A percentile compares a stretch with the other conserved stretches of the same genome.
These are phyloP conservation scores for Citrus maxima DNA, from an alignment of 345 rosid genomes.

Conservation along the genomic window DNA sequence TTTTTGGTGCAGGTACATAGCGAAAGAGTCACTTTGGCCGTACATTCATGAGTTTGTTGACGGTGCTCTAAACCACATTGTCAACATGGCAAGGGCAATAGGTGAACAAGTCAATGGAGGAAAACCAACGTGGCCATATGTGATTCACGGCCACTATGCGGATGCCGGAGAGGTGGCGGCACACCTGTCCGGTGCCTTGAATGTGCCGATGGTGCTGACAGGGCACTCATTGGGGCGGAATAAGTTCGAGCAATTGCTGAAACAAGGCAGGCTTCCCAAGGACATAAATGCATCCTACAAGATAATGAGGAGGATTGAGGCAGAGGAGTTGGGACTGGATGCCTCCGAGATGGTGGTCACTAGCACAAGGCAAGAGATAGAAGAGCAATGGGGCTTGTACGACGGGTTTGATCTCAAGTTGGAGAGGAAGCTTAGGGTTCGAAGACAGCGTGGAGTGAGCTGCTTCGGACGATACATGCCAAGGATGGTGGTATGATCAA, in stretches of 20 bases:
- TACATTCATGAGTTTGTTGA: constrained; percentile 59
- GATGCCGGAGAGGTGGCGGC: constrained; percentile 70
- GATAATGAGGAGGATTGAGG: constrained; percentile 61
- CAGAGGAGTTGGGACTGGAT: constrained; percentile 59
- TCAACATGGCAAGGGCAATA: constrained; percentile 51
- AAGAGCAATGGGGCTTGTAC: constrained; percentile 75
- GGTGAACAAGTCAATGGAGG: constrained; percentile 58
- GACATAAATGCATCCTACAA: constrained; percentile 57
- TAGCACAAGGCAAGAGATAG: constrained; percentile 75
- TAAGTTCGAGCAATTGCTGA: constrained; percentile 68
- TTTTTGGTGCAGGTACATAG: constrained; percentile 42
- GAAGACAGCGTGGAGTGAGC: constrained; percentile 65
- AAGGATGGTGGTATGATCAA: constrained; percentile 56
- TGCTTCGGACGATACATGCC: constrained; percentile 67
- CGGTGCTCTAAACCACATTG: constrained; percentile 57
- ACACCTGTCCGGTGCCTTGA: constrained; percentile 52
- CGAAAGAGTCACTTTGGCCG: constrained; percentile 75
- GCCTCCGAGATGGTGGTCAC: constrained; percentile 66
- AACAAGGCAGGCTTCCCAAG: constrained; percentile 61
- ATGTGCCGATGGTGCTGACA: constrained; percentile 67
- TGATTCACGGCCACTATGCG: constrained; percentile 74
- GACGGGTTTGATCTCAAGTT: constrained; percentile 64
- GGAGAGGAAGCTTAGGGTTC: constrained; percentile 64
- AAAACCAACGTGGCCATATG: constrained; percentile 62
- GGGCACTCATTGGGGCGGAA: constrained; percentile 70